phyloP scores from a whole-genome alignment of 495 filamentous ascomycete species.

The Penicillium roqueforti region DNA sequence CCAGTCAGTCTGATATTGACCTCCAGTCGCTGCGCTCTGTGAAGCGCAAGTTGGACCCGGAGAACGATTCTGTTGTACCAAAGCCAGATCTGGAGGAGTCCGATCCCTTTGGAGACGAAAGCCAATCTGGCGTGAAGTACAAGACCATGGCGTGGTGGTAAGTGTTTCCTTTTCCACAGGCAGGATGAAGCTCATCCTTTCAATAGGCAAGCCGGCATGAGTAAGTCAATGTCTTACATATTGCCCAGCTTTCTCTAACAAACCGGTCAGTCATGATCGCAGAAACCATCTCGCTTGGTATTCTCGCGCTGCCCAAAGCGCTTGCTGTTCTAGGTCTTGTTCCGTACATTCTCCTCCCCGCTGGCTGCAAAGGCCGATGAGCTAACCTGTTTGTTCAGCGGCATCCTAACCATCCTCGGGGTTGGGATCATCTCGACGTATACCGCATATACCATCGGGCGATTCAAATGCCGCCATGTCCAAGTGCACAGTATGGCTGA shows the following conservation, averaged over 20 bases:
- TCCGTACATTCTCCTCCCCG: conserved; percentile 24
- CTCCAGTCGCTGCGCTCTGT: background rate
- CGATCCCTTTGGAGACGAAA: conserved; percentile 36
- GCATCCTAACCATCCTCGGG: conserved; percentile 52
- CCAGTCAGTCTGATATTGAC: background rate
- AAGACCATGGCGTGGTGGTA: conserved; percentile 39
- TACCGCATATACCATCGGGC: conserved; percentile 64
- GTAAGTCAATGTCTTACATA: conserved; percentile 14
- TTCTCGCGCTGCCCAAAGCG: conserved; percentile 53
- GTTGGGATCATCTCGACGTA: conserved; percentile 66
- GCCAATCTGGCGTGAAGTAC: conserved; percentile 27
- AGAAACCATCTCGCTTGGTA: conserved; percentile 61
- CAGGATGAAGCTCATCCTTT: background rate
- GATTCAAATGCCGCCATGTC: conserved; percentile 62
- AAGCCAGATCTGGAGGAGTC: conserved; percentile 1
- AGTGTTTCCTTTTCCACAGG: conserved; percentile 7
- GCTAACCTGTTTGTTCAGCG: conserved; percentile 51
- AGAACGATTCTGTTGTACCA: background rate
- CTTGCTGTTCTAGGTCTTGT: conserved; percentile 58
- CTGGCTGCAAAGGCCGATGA: conserved; percentile 20
- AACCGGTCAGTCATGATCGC: conserved; percentile 52
- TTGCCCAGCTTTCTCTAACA: background rate
- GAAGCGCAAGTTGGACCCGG: background rate
- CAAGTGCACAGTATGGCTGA: conserved; percentile 64
- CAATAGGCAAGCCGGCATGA: conserved; percentile 34